These are phyloP conservation scores for Casuarina equisetifolia DNA, from an alignment of 306 rosid genomes.

Conservation along the genomic window DNA sequence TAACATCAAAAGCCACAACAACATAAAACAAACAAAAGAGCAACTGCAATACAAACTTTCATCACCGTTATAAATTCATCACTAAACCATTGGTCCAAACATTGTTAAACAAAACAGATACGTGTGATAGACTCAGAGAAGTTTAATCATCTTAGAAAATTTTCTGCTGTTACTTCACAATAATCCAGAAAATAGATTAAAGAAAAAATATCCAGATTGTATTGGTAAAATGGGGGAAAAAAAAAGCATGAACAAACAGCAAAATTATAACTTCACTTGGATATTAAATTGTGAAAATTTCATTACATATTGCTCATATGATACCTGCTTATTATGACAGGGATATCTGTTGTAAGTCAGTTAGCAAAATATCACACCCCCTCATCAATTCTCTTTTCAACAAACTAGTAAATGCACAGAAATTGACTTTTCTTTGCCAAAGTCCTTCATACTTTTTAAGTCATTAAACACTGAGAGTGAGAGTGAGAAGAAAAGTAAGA, in stretches of 20 bases:
- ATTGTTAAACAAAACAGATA: neutral
- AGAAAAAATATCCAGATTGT: neutral
- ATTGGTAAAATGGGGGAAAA: neutral
- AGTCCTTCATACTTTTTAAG: neutral
- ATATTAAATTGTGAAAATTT: neutral
- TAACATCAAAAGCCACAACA: neutral
- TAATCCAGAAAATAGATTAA: neutral
- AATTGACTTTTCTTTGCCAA: neutral
- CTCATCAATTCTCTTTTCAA: neutral
- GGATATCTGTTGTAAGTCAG: neutral
- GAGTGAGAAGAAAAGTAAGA: neutral
- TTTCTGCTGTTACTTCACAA: neutral
- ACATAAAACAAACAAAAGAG: neutral
- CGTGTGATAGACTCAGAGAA: neutral
- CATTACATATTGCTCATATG: neutral
- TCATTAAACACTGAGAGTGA: neutral
- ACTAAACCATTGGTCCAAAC: neutral
- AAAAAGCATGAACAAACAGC: neutral
- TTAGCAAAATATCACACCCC: neutral
- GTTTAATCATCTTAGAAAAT: neutral
- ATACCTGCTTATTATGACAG: neutral
- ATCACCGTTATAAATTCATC: neutral
- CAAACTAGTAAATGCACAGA: neutral
- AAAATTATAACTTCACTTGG: neutral
- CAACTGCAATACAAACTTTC: neutral